A percentile compares a stretch with the other conserved stretches of the same genome.
These are phyloP conservation scores for Cercospora nicotianae DNA, from an alignment of 2,329 filamentous ascomycete genomes.

Conservation along the genomic window DNA sequence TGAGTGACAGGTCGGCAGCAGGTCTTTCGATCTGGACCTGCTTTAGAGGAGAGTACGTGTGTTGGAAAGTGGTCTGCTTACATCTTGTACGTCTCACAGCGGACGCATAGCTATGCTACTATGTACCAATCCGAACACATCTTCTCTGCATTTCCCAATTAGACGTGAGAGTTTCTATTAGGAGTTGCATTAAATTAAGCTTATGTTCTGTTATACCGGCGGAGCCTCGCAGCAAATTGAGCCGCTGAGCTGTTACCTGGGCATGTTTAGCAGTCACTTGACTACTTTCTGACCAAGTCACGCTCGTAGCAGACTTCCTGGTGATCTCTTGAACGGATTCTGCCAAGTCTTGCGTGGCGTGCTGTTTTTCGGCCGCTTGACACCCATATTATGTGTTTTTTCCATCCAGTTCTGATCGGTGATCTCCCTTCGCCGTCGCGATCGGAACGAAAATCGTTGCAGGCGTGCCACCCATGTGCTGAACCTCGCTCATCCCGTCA, in stretches of 20 bases:
- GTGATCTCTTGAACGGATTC: not conserved
- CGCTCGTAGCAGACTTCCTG: not conserved
- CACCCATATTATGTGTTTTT: not conserved
- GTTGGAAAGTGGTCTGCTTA: not conserved
- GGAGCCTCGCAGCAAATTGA: not conserved
- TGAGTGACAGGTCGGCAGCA: not conserved
- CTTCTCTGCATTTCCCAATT: not conserved
- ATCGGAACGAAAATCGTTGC: not conserved
- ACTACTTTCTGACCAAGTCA: not conserved
- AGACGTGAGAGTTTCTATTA: not conserved
- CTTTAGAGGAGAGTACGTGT: not conserved
- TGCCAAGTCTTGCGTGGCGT: not conserved
- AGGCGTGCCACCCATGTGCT: not conserved
- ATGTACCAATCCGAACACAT: not conserved
- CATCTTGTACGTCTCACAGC: not conserved
- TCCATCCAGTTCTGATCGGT: not conserved
- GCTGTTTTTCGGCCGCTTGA: not conserved
- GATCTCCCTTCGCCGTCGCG: not conserved
- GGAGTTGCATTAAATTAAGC: not conserved
- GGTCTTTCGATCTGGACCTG: not conserved
- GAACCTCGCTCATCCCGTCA: not conserved
- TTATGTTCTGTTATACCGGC: not conserved
- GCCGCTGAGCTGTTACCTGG: not conserved
- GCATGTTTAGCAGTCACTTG: not conserved
- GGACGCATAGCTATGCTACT: not conserved